Evolutionary conservation across 2,329 filamentous ascomycete genomes (phyloP), one percentile per base, ranked within the genome.

Genomic region (Trichophyton equinum): DNA sequence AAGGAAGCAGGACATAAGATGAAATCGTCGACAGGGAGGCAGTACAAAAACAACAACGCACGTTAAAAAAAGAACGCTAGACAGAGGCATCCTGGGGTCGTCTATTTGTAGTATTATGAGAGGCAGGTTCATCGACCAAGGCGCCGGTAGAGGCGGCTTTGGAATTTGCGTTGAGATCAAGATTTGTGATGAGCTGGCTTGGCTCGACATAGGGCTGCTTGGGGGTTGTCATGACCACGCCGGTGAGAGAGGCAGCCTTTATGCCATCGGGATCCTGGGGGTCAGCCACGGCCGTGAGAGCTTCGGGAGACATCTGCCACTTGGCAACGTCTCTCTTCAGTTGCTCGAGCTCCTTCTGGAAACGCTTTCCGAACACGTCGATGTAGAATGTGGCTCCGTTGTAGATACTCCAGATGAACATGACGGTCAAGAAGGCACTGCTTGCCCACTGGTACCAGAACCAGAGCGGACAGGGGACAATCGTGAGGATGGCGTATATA

Each of bases 301-400:
- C 55, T 25, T 65, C 64, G 7, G 60, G 59, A n/a, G 64, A 63
- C n/a, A 61, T 51, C 73, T 96, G 91, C 89, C 90, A 95, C 72
- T 90, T 92, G 53, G 86, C 82, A 7, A 99, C 91, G 70, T 99
- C 94, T 60, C 84, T 84, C 75, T 88, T 91, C 76, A 99, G 82
- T 59, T 86, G 82, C 71, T 99, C 91, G 11, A 99, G 80, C 73
- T 99, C 94, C 71, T 92, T 96, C 78, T 99, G 90, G 79, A 99
- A 97, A 1, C 91, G 85, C 68, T 89, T 95, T 60, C 95, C 94
- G 72, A 97, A 99, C 1, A 97, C 89, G 68, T 99, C 94, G 69
- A 99, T 97, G 75, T 99, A 99, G 74, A 88, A 99, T 0, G 91
- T 97, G 18, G 94, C 90, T 36, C 94, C 94, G 68, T 99, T 99